A percentile compares a stretch with the other conserved stretches of the same genome.
Evolutionary conservation across 129 eudicot genomes (phyloP).

Genomic region (Tagetes erecta): DNA sequence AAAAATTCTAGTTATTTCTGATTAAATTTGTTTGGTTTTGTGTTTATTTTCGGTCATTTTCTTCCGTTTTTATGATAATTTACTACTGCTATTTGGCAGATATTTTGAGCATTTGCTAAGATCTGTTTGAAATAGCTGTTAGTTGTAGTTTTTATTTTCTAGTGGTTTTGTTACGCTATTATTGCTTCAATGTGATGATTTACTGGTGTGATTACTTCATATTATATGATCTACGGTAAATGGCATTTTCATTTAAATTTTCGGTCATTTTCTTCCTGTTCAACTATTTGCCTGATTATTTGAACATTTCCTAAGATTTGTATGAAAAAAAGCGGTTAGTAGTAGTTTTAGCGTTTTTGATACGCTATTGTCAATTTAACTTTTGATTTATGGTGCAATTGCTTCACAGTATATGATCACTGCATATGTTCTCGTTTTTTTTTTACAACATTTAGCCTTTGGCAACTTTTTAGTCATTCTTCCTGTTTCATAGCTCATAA

Average conservation of each 20-base stretch:
- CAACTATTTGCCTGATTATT: neutral
- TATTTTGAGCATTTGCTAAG: neutral
- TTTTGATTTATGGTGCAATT: neutral
- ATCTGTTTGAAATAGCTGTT: neutral
- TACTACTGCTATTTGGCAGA: neutral
- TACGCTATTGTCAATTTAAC: neutral
- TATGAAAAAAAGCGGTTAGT: neutral
- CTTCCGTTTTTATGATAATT: neutral
- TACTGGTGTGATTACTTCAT: neutral
- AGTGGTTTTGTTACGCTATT: neutral
- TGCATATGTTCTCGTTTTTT: neutral
- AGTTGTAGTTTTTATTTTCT: neutral
- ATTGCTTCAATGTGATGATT: neutral
- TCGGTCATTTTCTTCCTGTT: no score
- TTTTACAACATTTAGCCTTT: neutral
- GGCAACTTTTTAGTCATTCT: neutral
- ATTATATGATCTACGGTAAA: neutral
- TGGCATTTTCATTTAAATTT: no score
- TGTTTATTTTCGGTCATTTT: neutral
- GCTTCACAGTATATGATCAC: neutral
- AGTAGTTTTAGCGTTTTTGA: neutral
- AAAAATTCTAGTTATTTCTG: no score
- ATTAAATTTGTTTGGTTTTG: no score
- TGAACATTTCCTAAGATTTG: conserved; percentile 9
- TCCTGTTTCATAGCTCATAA: neutral